Evolutionary conservation across 176 grass and related monocot genomes (phyloP).

Genomic region (Ananas comosus): DNA sequence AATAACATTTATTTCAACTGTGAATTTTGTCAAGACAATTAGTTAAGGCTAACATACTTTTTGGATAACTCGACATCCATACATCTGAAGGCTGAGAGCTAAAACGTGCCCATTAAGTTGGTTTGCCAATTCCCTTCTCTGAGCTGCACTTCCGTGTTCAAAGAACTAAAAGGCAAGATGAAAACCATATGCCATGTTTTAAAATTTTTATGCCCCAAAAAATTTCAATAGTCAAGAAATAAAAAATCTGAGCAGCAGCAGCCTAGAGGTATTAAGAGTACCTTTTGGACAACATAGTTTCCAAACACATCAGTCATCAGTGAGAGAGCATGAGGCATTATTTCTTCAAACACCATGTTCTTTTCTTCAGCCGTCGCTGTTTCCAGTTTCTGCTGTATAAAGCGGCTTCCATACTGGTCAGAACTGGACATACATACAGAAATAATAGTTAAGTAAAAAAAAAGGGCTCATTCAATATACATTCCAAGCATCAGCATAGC

Average conservation of each 20-base stretch:
- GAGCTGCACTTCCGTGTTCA: slow-evolving; percentile 53
- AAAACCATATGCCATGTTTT: slow-evolving; percentile 5
- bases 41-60: slow-evolving; percentile 36
- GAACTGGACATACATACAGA: slow-evolving; percentile 39
- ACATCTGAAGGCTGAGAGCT: slow-evolving; percentile 89
- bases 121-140: slow-evolving; percentile 68
- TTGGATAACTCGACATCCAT: slow-evolving; percentile 86
- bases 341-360: slow-evolving; percentile 82
- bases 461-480: not conserved
- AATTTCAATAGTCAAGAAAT: slow-evolving; percentile 11
- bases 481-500: too few species aligned
- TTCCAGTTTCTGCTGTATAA: slow-evolving; percentile 98
- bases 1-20: too few species aligned
- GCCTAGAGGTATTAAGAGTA: slow-evolving; percentile 20
- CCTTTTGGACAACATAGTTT: slow-evolving; percentile 96
- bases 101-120: slow-evolving; percentile 67
- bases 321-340: slow-evolving; percentile 70
- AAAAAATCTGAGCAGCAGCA: slow-evolving; percentile 12
- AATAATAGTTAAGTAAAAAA: not conserved
- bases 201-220: slow-evolving; percentile 12
- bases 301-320: slow-evolving; percentile 97
- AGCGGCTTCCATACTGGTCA: slow-evolving; percentile 92
- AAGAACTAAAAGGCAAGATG: slow-evolving; percentile 49
- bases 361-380: slow-evolving; percentile 81
- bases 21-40: not conserved